Percentiles rank a stretch among this genome's conserved stretches.
Evolutionary conservation across 306 rosid species (phyloP).

Genomic region (Astragalus glycyphyllos): DNA sequence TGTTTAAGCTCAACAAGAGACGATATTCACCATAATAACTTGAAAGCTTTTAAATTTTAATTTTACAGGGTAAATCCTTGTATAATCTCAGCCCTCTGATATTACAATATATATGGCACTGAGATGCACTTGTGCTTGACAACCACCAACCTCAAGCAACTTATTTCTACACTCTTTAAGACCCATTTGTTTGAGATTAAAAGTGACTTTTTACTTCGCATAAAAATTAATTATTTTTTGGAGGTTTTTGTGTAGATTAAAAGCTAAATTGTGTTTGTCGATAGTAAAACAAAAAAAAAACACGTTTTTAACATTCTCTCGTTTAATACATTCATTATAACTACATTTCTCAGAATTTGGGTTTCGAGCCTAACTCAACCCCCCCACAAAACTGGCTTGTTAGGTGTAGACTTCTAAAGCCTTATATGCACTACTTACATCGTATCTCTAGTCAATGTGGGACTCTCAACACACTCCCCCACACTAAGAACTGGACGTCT

Average conservation of each 20-base stretch:
- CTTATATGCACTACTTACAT: no score
- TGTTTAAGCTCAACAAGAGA: slow-evolving; percentile 36
- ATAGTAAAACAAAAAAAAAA: no score
- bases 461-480: no score
- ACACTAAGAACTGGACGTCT: no score
- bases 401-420: no score
- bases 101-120: slow-evolving; percentile 26
- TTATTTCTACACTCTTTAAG: background rate
- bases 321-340: no score
- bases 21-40: slow-evolving; percentile 16
- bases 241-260: background rate
- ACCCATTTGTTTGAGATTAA: background rate
- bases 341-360: no score
- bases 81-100: background rate
- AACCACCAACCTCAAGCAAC: slow-evolving; percentile 15
- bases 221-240: background rate
- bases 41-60: background rate
- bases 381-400: no score
- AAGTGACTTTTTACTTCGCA: background rate
- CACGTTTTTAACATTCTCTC: no score
- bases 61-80: background rate
- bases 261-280: no score
- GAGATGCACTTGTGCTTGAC: background rate
- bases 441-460: no score
- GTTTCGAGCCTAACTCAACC: no score